These are phyloP conservation scores for Erodium texanum DNA, from an alignment of 441 rosid species.

Conservation along the genomic window DNA sequence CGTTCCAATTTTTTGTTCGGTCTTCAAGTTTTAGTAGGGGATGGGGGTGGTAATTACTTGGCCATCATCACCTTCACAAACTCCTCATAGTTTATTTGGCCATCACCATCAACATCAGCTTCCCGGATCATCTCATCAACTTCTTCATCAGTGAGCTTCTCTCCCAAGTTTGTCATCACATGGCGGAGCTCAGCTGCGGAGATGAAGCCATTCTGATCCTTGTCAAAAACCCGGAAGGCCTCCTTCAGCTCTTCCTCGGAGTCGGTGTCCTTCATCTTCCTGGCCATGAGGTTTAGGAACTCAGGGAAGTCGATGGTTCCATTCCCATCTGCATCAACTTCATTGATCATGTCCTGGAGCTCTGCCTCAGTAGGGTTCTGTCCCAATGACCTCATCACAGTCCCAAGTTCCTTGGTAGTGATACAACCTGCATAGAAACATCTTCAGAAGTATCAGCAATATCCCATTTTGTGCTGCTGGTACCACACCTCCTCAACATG, in stretches of 20 bases:
- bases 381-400: neutral
- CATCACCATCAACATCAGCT: neutral
- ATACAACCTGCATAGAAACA: neutral
- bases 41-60: neutral
- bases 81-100: neutral
- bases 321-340: slow-evolving; percentile 2
- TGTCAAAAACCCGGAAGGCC: neutral
- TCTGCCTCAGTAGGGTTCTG: slow-evolving; percentile 7
- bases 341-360: neutral
- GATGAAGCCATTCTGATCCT: no score
- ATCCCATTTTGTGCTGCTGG: no score
- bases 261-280: neutral
- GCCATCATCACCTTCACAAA: neutral
- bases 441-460: neutral
- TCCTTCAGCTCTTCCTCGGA: neutral
- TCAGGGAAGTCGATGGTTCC: slow-evolving; percentile 2
- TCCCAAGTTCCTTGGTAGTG: neutral
- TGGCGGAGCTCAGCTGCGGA: neutral
- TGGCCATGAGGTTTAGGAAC: neutral
- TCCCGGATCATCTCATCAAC: neutral
- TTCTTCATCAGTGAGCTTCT: neutral
- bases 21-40: no score
- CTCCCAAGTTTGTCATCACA: neutral
- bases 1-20: no score
- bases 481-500: no score